phyloP scores from a whole-genome alignment of 148 eudicot species.

The Diospyros lotus region DNA sequence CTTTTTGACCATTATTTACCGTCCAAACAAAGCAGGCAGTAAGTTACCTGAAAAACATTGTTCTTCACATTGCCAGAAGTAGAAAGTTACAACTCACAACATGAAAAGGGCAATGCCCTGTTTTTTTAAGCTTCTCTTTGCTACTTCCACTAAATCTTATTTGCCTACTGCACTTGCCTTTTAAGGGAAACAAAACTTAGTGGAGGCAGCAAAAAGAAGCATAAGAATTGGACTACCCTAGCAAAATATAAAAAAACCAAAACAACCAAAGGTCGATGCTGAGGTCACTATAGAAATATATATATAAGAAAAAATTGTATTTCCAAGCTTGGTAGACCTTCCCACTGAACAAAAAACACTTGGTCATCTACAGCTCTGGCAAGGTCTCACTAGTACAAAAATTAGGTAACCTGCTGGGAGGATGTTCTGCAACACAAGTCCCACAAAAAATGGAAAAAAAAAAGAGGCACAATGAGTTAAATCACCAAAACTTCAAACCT shows the following conservation, averaged over 20 bases:
- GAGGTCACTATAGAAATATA: neutral
- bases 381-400: neutral
- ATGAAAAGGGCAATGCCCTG: constrained; percentile 37
- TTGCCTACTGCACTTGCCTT: constrained; percentile 15
- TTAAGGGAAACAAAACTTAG: constrained; percentile 62
- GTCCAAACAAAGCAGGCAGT: too few species aligned
- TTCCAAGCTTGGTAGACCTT: too few species aligned
- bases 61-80: too few species aligned
- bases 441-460: neutral
- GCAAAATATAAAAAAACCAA: constrained; percentile 1
- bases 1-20: too few species aligned
- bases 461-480: neutral
- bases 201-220: constrained; percentile 99
- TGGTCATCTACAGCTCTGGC: constrained; percentile 1
- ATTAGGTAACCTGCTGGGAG: neutral
- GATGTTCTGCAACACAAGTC: constrained; percentile 2
- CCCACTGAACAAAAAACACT: constrained; percentile 4
- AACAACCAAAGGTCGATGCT: neutral
- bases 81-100: neutral
- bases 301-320: neutral
- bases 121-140: constrained; percentile 88
- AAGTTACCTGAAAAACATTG: too few species aligned
- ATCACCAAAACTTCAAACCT: neutral
- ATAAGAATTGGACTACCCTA: constrained; percentile 45
- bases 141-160: constrained; percentile 85